phyloP scores from a whole-genome alignment of 169 alveolate species.

The Theileria annulata region DNA sequence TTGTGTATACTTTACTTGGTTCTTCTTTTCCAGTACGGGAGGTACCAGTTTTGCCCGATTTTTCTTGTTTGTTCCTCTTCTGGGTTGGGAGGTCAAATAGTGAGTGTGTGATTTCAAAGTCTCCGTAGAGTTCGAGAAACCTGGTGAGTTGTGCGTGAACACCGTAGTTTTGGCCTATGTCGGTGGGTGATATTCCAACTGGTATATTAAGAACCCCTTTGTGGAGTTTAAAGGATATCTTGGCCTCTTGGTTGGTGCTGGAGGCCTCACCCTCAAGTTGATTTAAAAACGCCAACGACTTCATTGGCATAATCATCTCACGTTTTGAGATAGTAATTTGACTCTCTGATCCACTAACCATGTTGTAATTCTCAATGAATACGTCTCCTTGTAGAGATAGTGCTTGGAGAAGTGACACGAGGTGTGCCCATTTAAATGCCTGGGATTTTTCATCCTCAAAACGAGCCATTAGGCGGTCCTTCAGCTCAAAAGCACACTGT shows the following conservation, averaged over 20 bases:
- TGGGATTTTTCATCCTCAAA: conserved; percentile 44
- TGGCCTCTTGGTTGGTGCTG: background rate
- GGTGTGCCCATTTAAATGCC: conserved; percentile 54
- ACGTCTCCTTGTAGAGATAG: conserved; percentile 38
- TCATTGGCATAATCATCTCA: conserved; percentile 10
- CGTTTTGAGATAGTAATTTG: background rate
- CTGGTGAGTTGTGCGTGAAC: conserved; percentile 3
- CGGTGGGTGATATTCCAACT: background rate
- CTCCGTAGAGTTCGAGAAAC: conserved; percentile 16
- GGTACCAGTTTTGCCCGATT: background rate
- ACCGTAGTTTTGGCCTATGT: conserved; percentile 17
- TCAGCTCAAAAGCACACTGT: conserved; percentile 26
- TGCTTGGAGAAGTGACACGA: conserved; percentile 46
- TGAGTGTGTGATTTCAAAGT: conserved; percentile 27
- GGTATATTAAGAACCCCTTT: background rate
- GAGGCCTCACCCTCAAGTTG: conserved; percentile 16
- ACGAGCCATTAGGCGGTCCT: conserved; percentile 37
- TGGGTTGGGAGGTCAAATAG: conserved; percentile 7
- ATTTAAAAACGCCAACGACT: conserved; percentile 1
- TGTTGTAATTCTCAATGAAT: conserved; percentile 9
- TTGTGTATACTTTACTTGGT: conserved; percentile 3
- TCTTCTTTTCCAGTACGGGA: background rate
- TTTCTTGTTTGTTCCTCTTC: conserved; percentile 1
- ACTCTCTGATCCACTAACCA: conserved; percentile 12
- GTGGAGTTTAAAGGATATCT: conserved; percentile 2